phyloP scores from a whole-genome alignment of 108 stramenopile species.

The Nitzschia sp. region DNA sequence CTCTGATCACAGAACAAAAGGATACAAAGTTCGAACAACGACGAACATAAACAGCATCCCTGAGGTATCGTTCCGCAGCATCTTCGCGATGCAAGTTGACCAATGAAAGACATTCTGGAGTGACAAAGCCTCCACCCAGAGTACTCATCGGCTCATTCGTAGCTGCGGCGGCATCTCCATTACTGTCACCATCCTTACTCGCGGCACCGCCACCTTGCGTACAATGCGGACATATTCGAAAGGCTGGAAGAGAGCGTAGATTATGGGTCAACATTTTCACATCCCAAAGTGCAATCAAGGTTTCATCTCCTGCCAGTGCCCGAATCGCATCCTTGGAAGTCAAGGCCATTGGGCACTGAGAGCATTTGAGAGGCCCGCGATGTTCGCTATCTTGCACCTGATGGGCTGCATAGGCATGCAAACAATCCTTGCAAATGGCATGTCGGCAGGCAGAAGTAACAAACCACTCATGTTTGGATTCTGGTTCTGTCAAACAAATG shows the following conservation, averaged over 20 bases:
- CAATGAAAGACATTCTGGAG: constrained; percentile 52
- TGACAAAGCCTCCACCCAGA: constrained; percentile 67
- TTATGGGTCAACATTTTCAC: constrained; percentile 53
- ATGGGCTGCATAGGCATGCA: constrained; percentile 50
- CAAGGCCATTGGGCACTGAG: constrained; percentile 55
- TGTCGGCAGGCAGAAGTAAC: constrained; percentile 59
- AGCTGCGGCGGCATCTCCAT: not conserved
- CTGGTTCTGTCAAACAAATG: constrained; percentile 34
- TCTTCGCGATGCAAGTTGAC: no score
- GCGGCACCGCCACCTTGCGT: not conserved
- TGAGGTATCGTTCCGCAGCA: no score
- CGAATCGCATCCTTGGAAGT: constrained; percentile 54
- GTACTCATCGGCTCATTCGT: not conserved
- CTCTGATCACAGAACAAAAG: no score
- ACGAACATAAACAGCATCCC: no score
- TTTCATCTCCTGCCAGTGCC: constrained; percentile 37
- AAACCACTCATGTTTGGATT: constrained; percentile 40
- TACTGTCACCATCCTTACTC: not conserved
- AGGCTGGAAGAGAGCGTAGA: constrained; percentile 51
- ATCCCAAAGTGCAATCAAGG: constrained; percentile 43
- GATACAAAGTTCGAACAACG: no score
- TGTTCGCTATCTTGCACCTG: constrained; percentile 56
- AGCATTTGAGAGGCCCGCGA: constrained; percentile 63
- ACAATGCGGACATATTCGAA: constrained; percentile 63
- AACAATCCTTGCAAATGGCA: constrained; percentile 59